Conservation (phyloP, 441 rosid genomes). For the Flueggea neowawraea region DNA sequence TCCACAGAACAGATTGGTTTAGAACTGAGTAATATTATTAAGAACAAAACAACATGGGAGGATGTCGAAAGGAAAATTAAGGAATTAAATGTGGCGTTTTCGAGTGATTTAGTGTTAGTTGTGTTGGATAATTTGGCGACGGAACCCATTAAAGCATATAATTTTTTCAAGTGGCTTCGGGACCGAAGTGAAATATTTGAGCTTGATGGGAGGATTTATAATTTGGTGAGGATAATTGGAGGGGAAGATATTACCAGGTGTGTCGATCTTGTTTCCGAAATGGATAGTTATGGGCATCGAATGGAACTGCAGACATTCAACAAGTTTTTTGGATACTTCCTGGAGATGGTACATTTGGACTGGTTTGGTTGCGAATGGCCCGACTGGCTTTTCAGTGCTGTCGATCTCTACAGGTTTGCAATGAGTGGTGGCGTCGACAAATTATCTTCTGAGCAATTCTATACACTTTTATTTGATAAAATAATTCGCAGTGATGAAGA, state of each 20-base stretch:
- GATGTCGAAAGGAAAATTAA: constrained; percentile 48
- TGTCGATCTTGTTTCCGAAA: constrained; percentile 64
- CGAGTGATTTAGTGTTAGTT: constrained; percentile 52
- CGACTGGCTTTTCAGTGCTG: too few species aligned
- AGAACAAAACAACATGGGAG: constrained; percentile 60
- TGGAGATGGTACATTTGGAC: constrained; percentile 52
- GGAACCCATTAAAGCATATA: constrained; percentile 73
- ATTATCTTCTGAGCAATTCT: constrained; percentile 48
- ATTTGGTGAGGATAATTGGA: constrained; percentile 74
- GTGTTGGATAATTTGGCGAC: too few species aligned
- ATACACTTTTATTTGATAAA: constrained; percentile 59
- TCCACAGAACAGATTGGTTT: constrained; percentile 40
- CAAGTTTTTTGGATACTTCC: constrained; percentile 48
- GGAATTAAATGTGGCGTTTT: constrained; percentile 43
- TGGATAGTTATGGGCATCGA: constrained; percentile 54
- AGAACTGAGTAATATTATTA: constrained; percentile 56
- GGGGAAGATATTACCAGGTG: constrained; percentile 76
- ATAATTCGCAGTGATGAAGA: constrained; percentile 51
- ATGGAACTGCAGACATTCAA: constrained; percentile 57
- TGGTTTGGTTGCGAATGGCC: constrained; percentile 63
- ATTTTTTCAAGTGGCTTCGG: constrained; percentile 78
- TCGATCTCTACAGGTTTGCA: constrained; percentile 65
- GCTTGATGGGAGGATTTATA: constrained; percentile 58
- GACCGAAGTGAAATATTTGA: constrained; percentile 51
- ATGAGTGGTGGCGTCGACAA: constrained; percentile 54